phyloP scores from a whole-genome alignment of 202 grass and related monocot species.

The Panicum hallii region DNA sequence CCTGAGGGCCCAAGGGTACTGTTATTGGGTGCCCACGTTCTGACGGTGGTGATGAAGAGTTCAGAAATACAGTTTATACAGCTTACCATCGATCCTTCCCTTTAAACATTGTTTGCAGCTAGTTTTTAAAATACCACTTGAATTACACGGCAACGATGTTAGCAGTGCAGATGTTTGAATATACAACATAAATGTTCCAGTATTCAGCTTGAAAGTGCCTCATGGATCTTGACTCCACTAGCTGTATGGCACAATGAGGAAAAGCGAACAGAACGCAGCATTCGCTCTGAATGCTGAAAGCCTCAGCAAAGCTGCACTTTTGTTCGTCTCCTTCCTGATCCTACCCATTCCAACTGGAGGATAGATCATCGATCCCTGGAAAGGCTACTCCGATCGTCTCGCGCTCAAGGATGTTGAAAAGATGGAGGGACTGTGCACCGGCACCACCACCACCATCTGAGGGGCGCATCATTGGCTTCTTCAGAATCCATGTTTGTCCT shows the following conservation, averaged over 20 bases:
- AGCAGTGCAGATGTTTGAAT: background rate
- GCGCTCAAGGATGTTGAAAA: too few species aligned
- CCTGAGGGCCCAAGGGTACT: constrained; percentile 58
- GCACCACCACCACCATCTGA: too few species aligned
- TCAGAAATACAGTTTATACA: constrained; percentile 57
- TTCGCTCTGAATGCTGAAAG: background rate
- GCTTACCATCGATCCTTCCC: too few species aligned
- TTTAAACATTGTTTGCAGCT: background rate
- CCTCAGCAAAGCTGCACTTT: background rate
- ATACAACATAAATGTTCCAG: background rate
- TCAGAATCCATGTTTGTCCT: too few species aligned
- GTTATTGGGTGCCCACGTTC: constrained; percentile 57
- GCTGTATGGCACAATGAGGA: background rate
- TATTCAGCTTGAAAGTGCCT: too few species aligned
- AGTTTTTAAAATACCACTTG: background rate
- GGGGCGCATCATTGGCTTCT: too few species aligned
- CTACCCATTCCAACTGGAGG: too few species aligned
- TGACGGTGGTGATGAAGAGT: constrained; percentile 70
- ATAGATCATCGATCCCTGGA: too few species aligned
- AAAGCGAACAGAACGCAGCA: background rate
- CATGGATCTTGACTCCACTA: too few species aligned
- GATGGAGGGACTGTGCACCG: too few species aligned
- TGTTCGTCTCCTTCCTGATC: background rate
- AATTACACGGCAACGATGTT: background rate
- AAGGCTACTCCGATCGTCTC: too few species aligned